These are phyloP conservation scores for Macaranga tanarius DNA, from an alignment of 441 rosid genomes.

Conservation along the genomic window DNA sequence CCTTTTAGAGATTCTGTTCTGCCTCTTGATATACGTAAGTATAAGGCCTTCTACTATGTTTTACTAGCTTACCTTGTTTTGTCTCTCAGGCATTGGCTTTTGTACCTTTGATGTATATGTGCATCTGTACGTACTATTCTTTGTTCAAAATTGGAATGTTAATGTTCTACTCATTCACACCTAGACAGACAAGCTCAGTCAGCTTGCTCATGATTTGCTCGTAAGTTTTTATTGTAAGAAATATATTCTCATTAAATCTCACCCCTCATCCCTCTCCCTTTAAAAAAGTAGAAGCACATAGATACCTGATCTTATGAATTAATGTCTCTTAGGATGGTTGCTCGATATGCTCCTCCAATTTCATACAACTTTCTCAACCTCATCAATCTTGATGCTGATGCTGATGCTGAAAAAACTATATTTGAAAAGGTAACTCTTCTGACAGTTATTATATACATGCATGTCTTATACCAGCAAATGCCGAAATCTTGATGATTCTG, in stretches of 20 bases:
- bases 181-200: conserved; percentile 95
- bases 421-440: conserved; percentile 72
- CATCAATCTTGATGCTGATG: conserved; percentile 57
- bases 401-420: no score
- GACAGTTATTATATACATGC: conserved; percentile 7
- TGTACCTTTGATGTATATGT: conserved; percentile 97
- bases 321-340: conserved; percentile 74
- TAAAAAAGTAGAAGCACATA: neutral
- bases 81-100: conserved; percentile 78
- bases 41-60: conserved; percentile 8
- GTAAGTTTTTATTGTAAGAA: conserved; percentile 49
- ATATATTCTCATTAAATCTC: conserved; percentile 13
- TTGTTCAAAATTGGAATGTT: conserved; percentile 93
- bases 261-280: neutral
- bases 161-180: conserved; percentile 97
- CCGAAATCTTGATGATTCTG: no score
- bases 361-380: conserved; percentile 96
- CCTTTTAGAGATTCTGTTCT: neutral
- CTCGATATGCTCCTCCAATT: conserved; percentile 96
- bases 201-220: conserved; percentile 99
- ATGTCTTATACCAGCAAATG: neutral
- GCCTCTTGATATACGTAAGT: neutral
- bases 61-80: conserved; percentile 22
- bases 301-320: conserved; percentile 24
- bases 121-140: conserved; percentile 94